Percentiles rank a stretch among this genome's conserved stretches.
Evolutionary conservation across 2,329 filamentous ascomycete species (phyloP).

Genomic region (Berkeleyomyces basicola): DNA sequence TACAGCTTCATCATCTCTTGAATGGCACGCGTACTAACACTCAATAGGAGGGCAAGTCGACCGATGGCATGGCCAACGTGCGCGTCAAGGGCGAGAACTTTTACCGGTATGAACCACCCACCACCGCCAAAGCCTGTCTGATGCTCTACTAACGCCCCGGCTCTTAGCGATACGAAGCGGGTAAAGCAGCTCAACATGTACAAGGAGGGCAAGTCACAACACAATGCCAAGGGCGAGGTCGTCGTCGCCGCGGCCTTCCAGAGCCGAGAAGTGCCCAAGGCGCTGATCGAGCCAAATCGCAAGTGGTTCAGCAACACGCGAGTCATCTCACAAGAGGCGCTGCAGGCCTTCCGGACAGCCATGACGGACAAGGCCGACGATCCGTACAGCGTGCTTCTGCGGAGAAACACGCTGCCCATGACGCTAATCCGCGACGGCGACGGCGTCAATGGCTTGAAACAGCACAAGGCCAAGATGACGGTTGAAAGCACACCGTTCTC

Average conservation of each 20-base stretch:
- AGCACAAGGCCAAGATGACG: conserved; percentile 86
- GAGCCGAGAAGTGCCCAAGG: conserved; percentile 62
- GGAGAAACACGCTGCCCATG: conserved; percentile 95
- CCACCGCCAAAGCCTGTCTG: background rate
- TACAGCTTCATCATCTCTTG: background rate
- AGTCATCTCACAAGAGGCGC: conserved; percentile 70
- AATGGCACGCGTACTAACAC: background rate
- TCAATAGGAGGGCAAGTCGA: conserved; percentile 52
- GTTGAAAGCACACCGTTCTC: conserved; percentile 75
- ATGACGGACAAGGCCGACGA: conserved; percentile 82
- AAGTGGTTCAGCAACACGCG: conserved; percentile 97
- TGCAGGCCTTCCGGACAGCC: conserved; percentile 74
- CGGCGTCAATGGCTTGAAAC: conserved; percentile 63
- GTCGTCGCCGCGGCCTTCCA: conserved; percentile 73
- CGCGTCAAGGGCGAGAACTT: conserved; percentile 96
- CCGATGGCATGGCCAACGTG: conserved; percentile 82
- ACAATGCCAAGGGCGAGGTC: conserved; percentile 71
- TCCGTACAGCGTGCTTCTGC: conserved; percentile 86
- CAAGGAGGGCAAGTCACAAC: conserved; percentile 69
- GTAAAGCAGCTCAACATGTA: conserved; percentile 79
- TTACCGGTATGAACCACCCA: conserved; percentile 49
- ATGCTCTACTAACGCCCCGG: conserved; percentile 7
- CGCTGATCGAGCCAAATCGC: conserved; percentile 84
- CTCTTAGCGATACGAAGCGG: conserved; percentile 53
- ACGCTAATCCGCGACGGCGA: conserved; percentile 69